Evolutionary conservation across 345 rosid genomes (phyloP).

Genomic region (Lumnitzera littorea): DNA sequence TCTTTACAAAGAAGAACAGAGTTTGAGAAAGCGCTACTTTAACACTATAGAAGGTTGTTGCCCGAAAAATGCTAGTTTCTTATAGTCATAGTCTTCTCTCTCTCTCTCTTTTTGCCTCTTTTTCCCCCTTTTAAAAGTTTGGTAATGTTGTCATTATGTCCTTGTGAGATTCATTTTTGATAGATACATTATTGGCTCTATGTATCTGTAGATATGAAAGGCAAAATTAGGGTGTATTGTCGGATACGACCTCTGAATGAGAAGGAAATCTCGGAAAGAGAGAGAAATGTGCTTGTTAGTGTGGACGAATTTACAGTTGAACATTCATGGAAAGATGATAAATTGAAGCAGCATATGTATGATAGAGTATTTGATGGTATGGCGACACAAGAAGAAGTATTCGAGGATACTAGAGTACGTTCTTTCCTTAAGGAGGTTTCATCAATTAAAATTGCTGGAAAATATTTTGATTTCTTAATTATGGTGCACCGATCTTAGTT

Average conservation of each 20-base stretch:
- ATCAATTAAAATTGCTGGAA: background rate
- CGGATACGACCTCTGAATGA: slow-evolving; percentile 78
- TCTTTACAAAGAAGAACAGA: slow-evolving; percentile 88
- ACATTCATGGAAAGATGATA: slow-evolving; percentile 94
- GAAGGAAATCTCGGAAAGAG: slow-evolving; percentile 60
- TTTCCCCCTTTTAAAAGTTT: background rate
- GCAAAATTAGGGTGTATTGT: slow-evolving; percentile 90
- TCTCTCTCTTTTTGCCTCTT: background rate
- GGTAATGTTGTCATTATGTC: background rate
- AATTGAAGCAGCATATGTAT: slow-evolving; percentile 76
- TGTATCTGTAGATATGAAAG: slow-evolving; percentile 72
- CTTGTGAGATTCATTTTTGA: background rate
- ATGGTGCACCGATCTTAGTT: background rate
- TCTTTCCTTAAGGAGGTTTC: background rate
- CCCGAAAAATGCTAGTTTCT: background rate
- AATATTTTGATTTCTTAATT: too few relatives aligned
- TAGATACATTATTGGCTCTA: slow-evolving; percentile 1
- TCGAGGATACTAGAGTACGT: slow-evolving; percentile 83
- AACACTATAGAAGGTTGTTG: slow-evolving; percentile 83
- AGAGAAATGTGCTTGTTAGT: slow-evolving; percentile 33
- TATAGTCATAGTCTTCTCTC: background rate
- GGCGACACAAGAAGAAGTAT: slow-evolving; percentile 73
- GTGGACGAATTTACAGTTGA: slow-evolving; percentile 86
- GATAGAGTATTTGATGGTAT: slow-evolving; percentile 85
- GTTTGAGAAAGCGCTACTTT: slow-evolving; percentile 75